Base-by-base conservation (phyloP, 192 early-diverging fungal genomes). In the Coemansia sp. region DNA sequence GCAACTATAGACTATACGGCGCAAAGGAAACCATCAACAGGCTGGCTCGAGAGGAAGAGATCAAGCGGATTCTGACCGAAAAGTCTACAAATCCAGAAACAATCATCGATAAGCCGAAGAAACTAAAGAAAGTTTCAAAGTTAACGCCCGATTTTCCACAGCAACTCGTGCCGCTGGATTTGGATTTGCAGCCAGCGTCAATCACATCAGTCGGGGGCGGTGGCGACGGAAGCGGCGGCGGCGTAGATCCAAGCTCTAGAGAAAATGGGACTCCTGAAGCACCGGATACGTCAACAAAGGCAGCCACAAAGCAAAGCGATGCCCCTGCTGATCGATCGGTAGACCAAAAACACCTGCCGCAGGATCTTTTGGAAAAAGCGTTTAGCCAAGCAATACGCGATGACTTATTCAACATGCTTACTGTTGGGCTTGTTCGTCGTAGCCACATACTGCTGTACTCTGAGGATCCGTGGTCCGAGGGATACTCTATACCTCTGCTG, bases 401-500 rank as follows among this genome's bases (percentile, higher is more conserved):
- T 16, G 76, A 83, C 46, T 21, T 83, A 16, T 64, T 72, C 18
- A 83, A 75, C 55, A 59, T 72, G 15, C 59, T 83, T 3, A 39
- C 72, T 16, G 66, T 64, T 6, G 69, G 66, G 26, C 61, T 83
- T 52, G 66, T 75, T 24, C 81, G 73, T 10, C 72, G 56, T 12
- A 83, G 67, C 66, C 81, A 83, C 30, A 63, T 75, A 33, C 23
- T 83, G 30, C 51, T 83, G 35, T 83, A 83, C 56, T 66, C 75
- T 2, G 76, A 78, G 34, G 81, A 83, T 36, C 66, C 76, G 10
- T 83, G 81, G 81, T 77, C 76, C 11, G 81, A 83, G 62, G 81
- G 72, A 9, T 83, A 77, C 64, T 72, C 81, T 46, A 30, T 75
- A 10, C 68, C 69, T 16, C 64, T 83, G 4, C 55, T 83, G 18